These are phyloP conservation scores for Chionographis japonica DNA, from an alignment of 106 monocot genomes.

Conservation along the genomic window DNA sequence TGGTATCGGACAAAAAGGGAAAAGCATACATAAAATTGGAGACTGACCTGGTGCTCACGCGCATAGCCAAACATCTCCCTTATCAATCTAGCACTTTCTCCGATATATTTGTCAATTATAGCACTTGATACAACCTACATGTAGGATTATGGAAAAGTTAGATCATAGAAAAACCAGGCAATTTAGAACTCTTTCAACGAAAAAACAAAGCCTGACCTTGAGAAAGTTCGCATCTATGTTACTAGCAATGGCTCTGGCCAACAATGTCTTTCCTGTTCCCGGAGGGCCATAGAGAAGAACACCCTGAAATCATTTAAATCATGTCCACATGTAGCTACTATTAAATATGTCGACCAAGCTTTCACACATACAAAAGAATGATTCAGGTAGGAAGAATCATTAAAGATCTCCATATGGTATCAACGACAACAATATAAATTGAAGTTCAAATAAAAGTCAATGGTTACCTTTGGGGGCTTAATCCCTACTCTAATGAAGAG, in stretches of 20 bases:
- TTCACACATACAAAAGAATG: background rate
- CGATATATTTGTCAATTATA: conserved; percentile 94
- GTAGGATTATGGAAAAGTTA: conserved; percentile 1
- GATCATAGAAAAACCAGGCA: background rate
- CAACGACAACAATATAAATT: background rate
- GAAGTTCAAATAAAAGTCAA: background rate
- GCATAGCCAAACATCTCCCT: conserved; percentile 95
- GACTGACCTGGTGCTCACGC: conserved; percentile 68
- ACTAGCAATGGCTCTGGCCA: conserved; percentile 81
- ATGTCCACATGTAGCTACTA: background rate
- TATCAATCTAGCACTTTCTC: conserved; percentile 87
- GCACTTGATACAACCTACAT: conserved; percentile 90
- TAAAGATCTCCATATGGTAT: background rate
- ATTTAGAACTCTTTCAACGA: too few relatives aligned
- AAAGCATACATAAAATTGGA: too few relatives aligned
- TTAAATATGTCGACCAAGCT: background rate
- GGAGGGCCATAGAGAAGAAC: conserved; percentile 88
- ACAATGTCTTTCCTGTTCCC: conserved; percentile 74
- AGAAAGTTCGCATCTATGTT: conserved; percentile 86
- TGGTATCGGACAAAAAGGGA: too few relatives aligned
- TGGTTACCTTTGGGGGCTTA: conserved; percentile 70
- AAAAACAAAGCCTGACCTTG: conserved; percentile 35
- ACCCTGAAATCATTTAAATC: conserved; percentile 31
- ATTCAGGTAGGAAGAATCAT: background rate
- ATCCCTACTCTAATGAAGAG: conserved; percentile 76